Conservation (phyloP, 2,329 filamentous ascomycete genomes). For the Pseudogymnoascus sp. region DNA sequence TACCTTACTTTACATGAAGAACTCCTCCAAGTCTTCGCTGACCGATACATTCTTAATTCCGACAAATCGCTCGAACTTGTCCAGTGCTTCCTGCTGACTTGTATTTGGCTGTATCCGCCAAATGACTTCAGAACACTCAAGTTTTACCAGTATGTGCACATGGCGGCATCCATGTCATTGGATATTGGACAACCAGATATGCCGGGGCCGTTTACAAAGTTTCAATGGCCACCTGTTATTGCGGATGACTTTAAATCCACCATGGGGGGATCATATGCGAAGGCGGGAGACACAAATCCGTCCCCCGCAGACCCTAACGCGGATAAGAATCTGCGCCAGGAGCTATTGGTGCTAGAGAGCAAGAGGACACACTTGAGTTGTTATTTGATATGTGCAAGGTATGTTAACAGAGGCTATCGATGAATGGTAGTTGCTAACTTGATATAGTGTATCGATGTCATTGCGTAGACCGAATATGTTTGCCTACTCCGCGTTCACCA, state of each 20-base stretch:
- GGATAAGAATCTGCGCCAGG: neutral
- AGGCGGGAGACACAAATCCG: neutral
- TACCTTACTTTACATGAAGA: slow-evolving; percentile 38
- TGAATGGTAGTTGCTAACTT: slow-evolving; percentile 9
- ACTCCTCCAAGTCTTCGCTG: slow-evolving; percentile 37
- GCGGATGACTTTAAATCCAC: neutral
- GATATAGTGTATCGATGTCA: slow-evolving; percentile 31
- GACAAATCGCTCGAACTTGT: slow-evolving; percentile 43
- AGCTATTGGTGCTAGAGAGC: slow-evolving; percentile 26
- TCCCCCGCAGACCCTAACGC: neutral
- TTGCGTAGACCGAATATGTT: slow-evolving; percentile 36
- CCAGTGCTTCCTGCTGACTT: slow-evolving; percentile 39
- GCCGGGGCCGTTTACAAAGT: neutral
- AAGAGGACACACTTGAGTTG: slow-evolving; percentile 32
- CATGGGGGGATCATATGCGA: neutral
- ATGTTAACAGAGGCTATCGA: slow-evolving; percentile 11
- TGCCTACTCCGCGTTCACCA: slow-evolving; percentile 32
- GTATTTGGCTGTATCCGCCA: slow-evolving; percentile 40
- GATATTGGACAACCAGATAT: slow-evolving; percentile 19
- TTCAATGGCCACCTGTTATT: neutral
- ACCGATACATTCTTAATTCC: slow-evolving; percentile 37
- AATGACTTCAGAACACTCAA: slow-evolving; percentile 35
- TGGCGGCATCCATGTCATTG: slow-evolving; percentile 39
- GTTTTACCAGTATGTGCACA: slow-evolving; percentile 42
- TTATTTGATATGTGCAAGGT: slow-evolving; percentile 29